Evolutionary conservation across 768 basidiomycete genomes (phyloP).

Genomic region (Lanmaoa pseudosensibilis): DNA sequence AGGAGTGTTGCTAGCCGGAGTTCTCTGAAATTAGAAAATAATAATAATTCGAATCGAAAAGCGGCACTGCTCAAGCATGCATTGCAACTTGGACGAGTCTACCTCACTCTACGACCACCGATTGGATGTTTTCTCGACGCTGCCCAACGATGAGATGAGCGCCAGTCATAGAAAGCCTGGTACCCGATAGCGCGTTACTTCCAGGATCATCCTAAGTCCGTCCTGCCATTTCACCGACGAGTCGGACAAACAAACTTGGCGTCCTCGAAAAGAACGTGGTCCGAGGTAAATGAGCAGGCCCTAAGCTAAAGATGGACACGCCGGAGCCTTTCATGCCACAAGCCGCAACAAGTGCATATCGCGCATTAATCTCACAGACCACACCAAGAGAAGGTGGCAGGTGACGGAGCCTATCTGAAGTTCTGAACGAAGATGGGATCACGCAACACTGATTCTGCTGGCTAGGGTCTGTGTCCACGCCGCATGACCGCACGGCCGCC

Average conservation of each 20-base stretch:
- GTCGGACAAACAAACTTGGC: neutral
- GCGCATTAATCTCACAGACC: constrained; percentile 1
- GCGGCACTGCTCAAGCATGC: constrained; percentile 10
- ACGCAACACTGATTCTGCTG: constrained; percentile 1
- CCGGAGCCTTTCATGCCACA: neutral
- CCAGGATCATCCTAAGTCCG: neutral
- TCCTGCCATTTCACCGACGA: neutral
- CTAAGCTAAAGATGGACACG: neutral
- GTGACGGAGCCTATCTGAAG: neutral
- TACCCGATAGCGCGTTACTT: neutral
- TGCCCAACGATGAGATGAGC: neutral
- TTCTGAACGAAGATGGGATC: constrained; percentile 1
- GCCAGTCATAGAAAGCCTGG: neutral
- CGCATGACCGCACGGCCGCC: constrained; percentile 6
- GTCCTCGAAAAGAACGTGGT: neutral
- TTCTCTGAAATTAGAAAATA: constrained; percentile 31
- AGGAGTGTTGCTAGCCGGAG: constrained; percentile 30
- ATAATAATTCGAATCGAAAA: constrained; percentile 35
- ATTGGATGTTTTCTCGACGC: neutral
- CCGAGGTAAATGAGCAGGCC: neutral
- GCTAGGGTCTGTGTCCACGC: constrained; percentile 1
- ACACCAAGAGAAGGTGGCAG: neutral
- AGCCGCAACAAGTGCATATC: neutral
- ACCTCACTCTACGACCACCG: neutral
- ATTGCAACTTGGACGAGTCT: constrained; percentile 8